Evolutionary conservation across 805 yeast species (phyloP), one percentile per base, ranked within the genome.

Genomic region (Sugiyamaella mastotermitis): DNA sequence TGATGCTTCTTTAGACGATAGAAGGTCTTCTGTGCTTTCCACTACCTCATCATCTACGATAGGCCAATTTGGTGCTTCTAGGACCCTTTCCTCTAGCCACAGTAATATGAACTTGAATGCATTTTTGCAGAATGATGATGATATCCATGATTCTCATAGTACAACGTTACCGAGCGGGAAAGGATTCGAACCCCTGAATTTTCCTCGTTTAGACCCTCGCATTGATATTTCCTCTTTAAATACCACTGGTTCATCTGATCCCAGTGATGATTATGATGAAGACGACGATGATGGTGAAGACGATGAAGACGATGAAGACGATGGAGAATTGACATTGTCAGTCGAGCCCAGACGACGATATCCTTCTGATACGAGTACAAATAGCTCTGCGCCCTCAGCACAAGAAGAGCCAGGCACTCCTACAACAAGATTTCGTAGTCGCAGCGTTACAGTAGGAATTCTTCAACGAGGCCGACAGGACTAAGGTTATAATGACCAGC

Each of bases 321-420:
- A 38, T 22, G 52, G 55, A 15, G 55, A 50, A 31, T 21, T 50
- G 37, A 49, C 53, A 2, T 39, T 50, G 17, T 49, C 46, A 5
- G 31, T 49, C 33, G 52, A 51, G 7, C 53, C 52, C 4, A 8
- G 30, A 37, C 14, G 35, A 29, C 25, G 20, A 28, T 10, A 22
- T 24, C 24, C 24, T n/a, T 33, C 31, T 13, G 40, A 10, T 26
- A 16, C 18, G 35, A 27, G n/a, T 31, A 30, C 14, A 23, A 22
- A 3, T 15, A n/a, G 7, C 13, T 18, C 33, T 11, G 20, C 15
- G 26, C 8, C 20, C 11, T 9, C 31, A 13, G 31, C 31, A 28
- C 11, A 28, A 28, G 10, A 24, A 31, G 13, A 7, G 28, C 26
- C 26, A 19, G 8, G 27, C 16, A 4, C 10, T 14, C 20, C 37